Evolutionary conservation across 2,329 filamentous ascomycete species (phyloP).

Genomic region (Claviceps pusilla): DNA sequence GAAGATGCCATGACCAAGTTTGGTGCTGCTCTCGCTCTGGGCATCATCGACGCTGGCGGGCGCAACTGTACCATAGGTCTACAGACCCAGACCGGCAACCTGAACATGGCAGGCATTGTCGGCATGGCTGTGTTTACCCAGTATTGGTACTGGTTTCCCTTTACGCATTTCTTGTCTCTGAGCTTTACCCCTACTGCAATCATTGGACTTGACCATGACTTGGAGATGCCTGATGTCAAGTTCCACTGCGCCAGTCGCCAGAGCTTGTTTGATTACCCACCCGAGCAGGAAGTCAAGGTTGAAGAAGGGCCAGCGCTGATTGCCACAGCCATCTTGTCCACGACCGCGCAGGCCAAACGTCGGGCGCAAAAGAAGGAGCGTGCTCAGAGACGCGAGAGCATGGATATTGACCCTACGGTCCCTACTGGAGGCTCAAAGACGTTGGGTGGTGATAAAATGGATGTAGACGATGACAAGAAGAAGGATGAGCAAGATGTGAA

Average conservation of each 20-base stretch:
- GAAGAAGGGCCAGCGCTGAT: slow-evolving; percentile 90
- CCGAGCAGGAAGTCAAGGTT: slow-evolving; percentile 85
- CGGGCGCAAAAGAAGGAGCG: slow-evolving; percentile 88
- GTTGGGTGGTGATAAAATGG: slow-evolving; percentile 64
- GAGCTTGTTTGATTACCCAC: slow-evolving; percentile 94
- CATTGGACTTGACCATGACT: slow-evolving; percentile 83
- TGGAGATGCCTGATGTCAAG: slow-evolving; percentile 87
- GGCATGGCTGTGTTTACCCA: slow-evolving; percentile 97
- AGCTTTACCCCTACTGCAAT: slow-evolving; percentile 95
- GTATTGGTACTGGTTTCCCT: slow-evolving; percentile 99
- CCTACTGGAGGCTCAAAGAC: slow-evolving; percentile 40
- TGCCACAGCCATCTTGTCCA: slow-evolving; percentile 88
- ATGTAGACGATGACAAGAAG: slow-evolving; percentile 54
- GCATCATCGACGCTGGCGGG: slow-evolving; percentile 94
- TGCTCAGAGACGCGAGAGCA: slow-evolving; percentile 76
- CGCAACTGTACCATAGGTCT: slow-evolving; percentile 97
- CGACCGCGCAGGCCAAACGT: slow-evolving; percentile 91
- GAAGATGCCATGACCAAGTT: slow-evolving; percentile 99
- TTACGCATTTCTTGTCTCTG: slow-evolving; percentile 91
- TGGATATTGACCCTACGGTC: slow-evolving; percentile 78
- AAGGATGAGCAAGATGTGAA: slow-evolving; percentile 36
- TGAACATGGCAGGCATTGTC: slow-evolving; percentile 97
- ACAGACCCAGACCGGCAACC: slow-evolving; percentile 92
- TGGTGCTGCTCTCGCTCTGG: slow-evolving; percentile 80
- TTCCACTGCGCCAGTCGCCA: slow-evolving; percentile 90